Evolutionary conservation across 805 yeast species (phyloP), one percentile per base, ranked within the genome.

Genomic region (Blastobotrys americana): DNA sequence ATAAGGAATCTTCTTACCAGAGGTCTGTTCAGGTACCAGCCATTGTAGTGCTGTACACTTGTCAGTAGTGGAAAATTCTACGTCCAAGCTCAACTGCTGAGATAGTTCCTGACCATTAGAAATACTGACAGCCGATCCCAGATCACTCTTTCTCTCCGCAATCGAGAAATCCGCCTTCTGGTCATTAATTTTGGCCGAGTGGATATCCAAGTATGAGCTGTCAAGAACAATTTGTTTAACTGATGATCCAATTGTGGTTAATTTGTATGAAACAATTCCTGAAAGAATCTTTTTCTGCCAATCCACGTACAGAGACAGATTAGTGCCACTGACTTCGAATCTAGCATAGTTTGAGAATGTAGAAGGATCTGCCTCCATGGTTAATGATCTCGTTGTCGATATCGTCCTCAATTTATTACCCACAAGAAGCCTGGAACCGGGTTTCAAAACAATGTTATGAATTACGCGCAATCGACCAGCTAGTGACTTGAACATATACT

Each of bases 11-110:
- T 73, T 74, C 49, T 79, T 76, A 15, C 89, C 94, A 39, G 79
- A 79, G 5, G 95, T 83, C 54, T 80, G 84, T 43, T 72, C 77
- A 28, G 80, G 78, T n/a, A 75, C 76, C 43, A 88, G 67, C 79
- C 93, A 88, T 63, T 88, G 96, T 48, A 87, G 68, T 3, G 96
- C 96, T 1, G 95, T 84, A 58, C 94, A 82, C 18, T 76, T 62
- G 4, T 68, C 66, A 1, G 96, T 87, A 33, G 96, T 87, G 47
- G 72, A 67, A 54, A 79, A 88, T n/a, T 62, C 65, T 22, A 85
- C 61, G 9, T 40, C 39, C 37, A 65, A 50, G 5, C 18, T 37
- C 19, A 31, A 47, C 16, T 39, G 23, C 5, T 34, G 13, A 5
- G 27, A 16, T 2, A 20, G 36, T 9, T 43, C 23, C 4, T 45